Evolutionary conservation across 2,329 filamentous ascomycete genomes (phyloP).

Genomic region (Diaporthe aspalathi): DNA sequence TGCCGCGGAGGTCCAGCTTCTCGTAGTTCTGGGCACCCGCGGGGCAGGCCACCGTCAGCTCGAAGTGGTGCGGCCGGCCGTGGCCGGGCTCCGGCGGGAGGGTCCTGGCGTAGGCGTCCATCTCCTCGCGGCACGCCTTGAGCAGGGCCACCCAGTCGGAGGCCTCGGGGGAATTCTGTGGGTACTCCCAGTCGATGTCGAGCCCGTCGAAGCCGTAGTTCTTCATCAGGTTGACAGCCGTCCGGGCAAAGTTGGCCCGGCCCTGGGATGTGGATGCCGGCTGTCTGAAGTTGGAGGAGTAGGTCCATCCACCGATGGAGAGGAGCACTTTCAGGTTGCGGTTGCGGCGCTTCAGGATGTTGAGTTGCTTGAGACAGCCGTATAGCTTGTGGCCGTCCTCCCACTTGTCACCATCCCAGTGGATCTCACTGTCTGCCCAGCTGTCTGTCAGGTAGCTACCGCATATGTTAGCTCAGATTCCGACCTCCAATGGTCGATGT

Average conservation of each 20-base stretch:
- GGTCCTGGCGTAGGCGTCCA: conserved; percentile 66
- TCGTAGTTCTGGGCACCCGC: conserved; percentile 72
- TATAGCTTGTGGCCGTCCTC: conserved; percentile 87
- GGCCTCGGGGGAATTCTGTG: conserved; percentile 65
- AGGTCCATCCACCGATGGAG: conserved; percentile 93
- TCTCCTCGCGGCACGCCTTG: conserved; percentile 63
- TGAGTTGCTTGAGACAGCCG: conserved; percentile 89
- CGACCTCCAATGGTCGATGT: conserved; percentile 33
- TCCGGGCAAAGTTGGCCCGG: conserved; percentile 77
- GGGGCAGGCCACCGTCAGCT: conserved; percentile 73
- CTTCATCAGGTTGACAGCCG: conserved; percentile 80
- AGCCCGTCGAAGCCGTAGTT: conserved; percentile 82
- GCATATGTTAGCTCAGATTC: neutral
- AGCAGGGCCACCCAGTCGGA: conserved; percentile 70
- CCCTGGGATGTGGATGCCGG: conserved; percentile 79
- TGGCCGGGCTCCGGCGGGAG: conserved; percentile 46
- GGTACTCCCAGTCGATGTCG: conserved; percentile 78
- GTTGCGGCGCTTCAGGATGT: conserved; percentile 83
- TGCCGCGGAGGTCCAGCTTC: conserved; percentile 70
- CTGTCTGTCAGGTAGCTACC: conserved; percentile 63
- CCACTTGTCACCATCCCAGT: conserved; percentile 76
- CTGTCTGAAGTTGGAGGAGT: conserved; percentile 82
- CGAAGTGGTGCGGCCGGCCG: conserved; percentile 62
- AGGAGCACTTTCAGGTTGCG: conserved; percentile 87
- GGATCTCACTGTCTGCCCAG: conserved; percentile 79